A percentile compares a stretch with the other conserved stretches of the same genome.
Conservation (phyloP, 2,329 filamentous ascomycete genomes). For the Phyllosticta ampelicida region DNA sequence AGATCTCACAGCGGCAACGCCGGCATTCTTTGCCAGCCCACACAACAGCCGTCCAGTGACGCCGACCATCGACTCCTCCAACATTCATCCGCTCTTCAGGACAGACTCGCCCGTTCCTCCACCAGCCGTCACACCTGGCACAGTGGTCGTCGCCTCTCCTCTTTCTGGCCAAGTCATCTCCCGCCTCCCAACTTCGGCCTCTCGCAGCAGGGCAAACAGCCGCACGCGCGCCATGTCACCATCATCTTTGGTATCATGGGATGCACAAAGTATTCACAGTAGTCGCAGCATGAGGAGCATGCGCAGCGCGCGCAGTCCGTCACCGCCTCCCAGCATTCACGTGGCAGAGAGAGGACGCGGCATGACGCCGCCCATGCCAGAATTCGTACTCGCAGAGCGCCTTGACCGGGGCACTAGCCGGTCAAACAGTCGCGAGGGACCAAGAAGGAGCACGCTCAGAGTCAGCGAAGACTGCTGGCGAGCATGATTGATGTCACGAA, state of each 20-base stretch:
- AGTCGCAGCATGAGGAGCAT: slow-evolving; percentile 1
- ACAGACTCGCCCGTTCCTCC: slow-evolving; percentile 60
- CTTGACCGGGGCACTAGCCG: not conserved
- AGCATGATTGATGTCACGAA: not conserved
- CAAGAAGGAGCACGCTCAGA: not conserved
- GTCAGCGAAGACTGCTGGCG: not conserved
- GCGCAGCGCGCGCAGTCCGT: slow-evolving; percentile 10
- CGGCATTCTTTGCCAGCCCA: slow-evolving; percentile 14
- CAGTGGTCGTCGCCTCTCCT: slow-evolving; percentile 59
- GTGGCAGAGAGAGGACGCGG: slow-evolving; percentile 14
- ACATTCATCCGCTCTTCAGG: slow-evolving; percentile 70
- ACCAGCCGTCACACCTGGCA: slow-evolving; percentile 55
- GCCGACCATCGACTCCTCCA: slow-evolving; percentile 44
- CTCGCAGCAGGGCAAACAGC: slow-evolving; percentile 19
- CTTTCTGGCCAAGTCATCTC: slow-evolving; percentile 53
- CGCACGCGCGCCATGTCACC: slow-evolving; percentile 24
- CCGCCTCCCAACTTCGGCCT: slow-evolving; percentile 15
- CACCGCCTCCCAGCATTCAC: slow-evolving; percentile 20
- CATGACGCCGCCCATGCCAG: slow-evolving; percentile 33
- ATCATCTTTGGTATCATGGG: not conserved
- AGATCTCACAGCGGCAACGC: not conserved
- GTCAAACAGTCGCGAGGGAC: not conserved
- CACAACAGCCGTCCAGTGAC: slow-evolving; percentile 28
- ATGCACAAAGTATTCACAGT: slow-evolving; percentile 2
- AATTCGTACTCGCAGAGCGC: slow-evolving; percentile 27